Evolutionary conservation across 192 early-diverging fungal genomes (phyloP).

Genomic region (Umbelopsis sp.): DNA sequence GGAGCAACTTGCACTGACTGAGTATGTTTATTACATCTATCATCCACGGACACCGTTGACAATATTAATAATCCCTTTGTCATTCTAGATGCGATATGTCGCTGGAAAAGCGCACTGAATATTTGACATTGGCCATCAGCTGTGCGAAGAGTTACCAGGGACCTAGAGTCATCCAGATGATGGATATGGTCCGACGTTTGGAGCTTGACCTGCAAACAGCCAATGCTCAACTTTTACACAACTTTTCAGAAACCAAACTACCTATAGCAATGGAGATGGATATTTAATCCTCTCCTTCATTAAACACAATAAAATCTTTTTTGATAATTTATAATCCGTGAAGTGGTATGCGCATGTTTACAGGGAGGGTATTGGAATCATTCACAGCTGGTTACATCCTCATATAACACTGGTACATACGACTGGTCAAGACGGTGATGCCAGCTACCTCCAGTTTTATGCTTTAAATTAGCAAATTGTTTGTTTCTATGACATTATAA

Average conservation of each 20-base stretch:
- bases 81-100: slow-evolving; percentile 44
- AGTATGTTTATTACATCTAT: slow-evolving; percentile 28
- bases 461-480: no score
- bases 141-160: slow-evolving; percentile 62
- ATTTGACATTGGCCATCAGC: slow-evolving; percentile 63
- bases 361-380: neutral
- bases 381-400: no score
- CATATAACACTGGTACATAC: no score
- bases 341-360: neutral
- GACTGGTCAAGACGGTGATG: no score
- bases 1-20: neutral
- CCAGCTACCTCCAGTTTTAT: no score
- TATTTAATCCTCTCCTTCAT: neutral
- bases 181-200: slow-evolving; percentile 48
- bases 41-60: no score
- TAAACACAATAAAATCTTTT: neutral
- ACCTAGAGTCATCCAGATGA: slow-evolving; percentile 45
- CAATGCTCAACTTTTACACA: slow-evolving; percentile 51
- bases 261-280: neutral
- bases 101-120: slow-evolving; percentile 57
- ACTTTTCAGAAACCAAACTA: neutral
- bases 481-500: no score
- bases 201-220: slow-evolving; percentile 63
- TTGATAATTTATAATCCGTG: neutral
- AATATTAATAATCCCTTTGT: slow-evolving; percentile 29